phyloP scores from a whole-genome alignment of 2,329 filamentous ascomycete genomes.

The Trichoderma sp. region DNA sequence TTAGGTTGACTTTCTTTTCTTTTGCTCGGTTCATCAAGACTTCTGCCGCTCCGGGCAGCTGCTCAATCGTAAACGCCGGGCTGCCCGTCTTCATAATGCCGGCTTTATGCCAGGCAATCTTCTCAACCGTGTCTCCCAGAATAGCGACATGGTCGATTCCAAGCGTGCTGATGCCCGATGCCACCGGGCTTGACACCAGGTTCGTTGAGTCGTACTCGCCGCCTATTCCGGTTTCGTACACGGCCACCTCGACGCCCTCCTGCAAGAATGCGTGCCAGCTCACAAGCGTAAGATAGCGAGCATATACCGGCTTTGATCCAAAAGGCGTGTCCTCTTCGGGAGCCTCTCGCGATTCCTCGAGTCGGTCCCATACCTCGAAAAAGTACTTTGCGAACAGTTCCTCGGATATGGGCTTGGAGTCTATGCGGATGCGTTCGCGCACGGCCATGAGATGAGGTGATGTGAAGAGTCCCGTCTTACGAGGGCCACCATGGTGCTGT shows the following conservation, averaged over 20 bases:
- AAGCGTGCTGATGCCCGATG: conserved; percentile 63
- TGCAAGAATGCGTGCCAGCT: conserved; percentile 66
- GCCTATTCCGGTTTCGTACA: conserved; percentile 68
- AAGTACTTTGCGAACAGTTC: conserved; percentile 64
- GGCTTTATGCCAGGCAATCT: conserved; percentile 74
- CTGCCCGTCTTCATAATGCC: conserved; percentile 66
- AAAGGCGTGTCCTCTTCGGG: conserved; percentile 38
- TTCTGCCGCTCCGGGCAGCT: conserved; percentile 46
- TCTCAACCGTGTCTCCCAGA: conserved; percentile 62
- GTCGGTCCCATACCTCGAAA: conserved; percentile 65
- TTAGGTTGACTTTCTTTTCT: conserved; percentile 53
- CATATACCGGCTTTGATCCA: conserved; percentile 55
- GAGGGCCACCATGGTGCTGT: conserved; percentile 35
- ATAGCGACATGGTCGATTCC: conserved; percentile 68
- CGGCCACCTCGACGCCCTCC: conserved; percentile 62
- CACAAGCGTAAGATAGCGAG: conserved; percentile 65
- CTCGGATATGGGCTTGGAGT: conserved; percentile 59
- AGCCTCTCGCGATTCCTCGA: conserved; percentile 42
- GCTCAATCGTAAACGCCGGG: conserved; percentile 59
- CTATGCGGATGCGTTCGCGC: conserved; percentile 66
- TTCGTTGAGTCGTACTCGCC: conserved; percentile 72
- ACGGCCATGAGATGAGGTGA: conserved; percentile 69
- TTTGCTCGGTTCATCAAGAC: conserved; percentile 53
- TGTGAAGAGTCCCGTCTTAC: conserved; percentile 64
- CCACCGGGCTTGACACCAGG: conserved; percentile 58